Conservation (phyloP, 2,329 filamentous ascomycete genomes). For the Aspergillus clavatus region DNA sequence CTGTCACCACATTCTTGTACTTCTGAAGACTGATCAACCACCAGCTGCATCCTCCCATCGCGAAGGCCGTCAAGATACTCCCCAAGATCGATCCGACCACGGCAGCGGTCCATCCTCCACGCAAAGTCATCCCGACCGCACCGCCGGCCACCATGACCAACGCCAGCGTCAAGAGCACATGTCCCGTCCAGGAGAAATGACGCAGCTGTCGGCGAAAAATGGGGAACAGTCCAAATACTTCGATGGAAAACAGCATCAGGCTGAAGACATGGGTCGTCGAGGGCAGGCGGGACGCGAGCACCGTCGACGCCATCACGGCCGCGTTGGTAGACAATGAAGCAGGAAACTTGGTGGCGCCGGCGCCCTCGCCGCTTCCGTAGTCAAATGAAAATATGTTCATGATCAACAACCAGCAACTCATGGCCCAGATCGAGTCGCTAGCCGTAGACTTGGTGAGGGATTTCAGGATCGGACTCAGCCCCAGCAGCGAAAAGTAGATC, state of each 20-base stretch:
- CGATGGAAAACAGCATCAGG: conserved; percentile 90
- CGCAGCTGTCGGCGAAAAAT: conserved; percentile 88
- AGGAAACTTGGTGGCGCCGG: conserved; percentile 47
- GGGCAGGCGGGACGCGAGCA: conserved; percentile 82
- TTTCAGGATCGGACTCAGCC: conserved; percentile 90
- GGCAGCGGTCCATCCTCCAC: conserved; percentile 50
- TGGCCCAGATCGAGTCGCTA: conserved; percentile 93
- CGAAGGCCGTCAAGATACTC: conserved; percentile 66
- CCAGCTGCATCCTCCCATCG: conserved; percentile 93
- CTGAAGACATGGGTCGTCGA: conserved; percentile 93
- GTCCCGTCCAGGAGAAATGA: conserved; percentile 74
- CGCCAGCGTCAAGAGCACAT: conserved; percentile 68
- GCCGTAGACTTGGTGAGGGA: conserved; percentile 92
- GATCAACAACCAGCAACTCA: conserved; percentile 85
- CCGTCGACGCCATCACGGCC: conserved; percentile 91
- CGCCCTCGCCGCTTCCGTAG: conserved; percentile 63
- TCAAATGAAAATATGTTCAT: conserved; percentile 99
- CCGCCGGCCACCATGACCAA: conserved; percentile 76
- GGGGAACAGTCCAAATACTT: conserved; percentile 96
- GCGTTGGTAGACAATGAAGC: conserved; percentile 84
- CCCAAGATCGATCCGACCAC: conserved; percentile 72
- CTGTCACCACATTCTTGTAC: conserved; percentile 98
- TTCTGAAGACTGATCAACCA: conserved; percentile 96
- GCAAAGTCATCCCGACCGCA: conserved; percentile 63
- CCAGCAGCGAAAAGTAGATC: conserved; percentile 88